Conservation (phyloP, 768 basidiomycete species). For the Tylopilus cervinicoccineus region DNA sequence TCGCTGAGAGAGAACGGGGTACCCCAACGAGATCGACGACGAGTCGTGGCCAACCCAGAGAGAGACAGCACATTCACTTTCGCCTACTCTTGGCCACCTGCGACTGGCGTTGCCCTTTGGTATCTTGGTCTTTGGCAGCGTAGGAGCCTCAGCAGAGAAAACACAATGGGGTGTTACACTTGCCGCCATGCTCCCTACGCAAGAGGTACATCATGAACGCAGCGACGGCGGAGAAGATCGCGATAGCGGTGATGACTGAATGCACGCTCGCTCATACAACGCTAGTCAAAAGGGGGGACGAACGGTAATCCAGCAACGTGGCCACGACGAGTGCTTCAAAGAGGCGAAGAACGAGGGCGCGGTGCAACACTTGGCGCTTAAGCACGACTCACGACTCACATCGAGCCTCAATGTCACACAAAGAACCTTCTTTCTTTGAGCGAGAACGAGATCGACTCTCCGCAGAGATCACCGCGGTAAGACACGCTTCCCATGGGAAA, state of each 20-base stretch:
- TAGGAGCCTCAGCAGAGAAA: conserved; percentile 6
- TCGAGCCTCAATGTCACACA: conserved; percentile 22
- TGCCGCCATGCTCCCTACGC: too few species aligned
- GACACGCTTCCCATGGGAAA: conserved; percentile 8
- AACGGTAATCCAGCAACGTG: too few species aligned
- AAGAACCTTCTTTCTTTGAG: conserved; percentile 65
- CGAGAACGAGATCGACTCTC: conserved; percentile 73
- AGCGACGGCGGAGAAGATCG: too few species aligned
- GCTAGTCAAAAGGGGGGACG: too few species aligned
- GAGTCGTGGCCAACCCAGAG: neutral
- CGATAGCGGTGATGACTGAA: too few species aligned
- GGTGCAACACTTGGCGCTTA: conserved; percentile 13
- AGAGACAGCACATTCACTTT: neutral
- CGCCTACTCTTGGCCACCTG: neutral
- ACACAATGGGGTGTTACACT: too few species aligned
- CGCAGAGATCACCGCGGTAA: conserved; percentile 69
- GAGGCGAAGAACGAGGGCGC: too few species aligned
- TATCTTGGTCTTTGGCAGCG: conserved; percentile 19
- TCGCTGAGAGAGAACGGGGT: too few species aligned
- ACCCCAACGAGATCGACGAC: neutral
- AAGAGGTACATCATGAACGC: too few species aligned
- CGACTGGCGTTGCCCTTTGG: neutral
- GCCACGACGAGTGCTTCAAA: too few species aligned
- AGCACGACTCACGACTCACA: neutral
- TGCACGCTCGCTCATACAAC: too few species aligned